Evolutionary conservation across 139 green algal species (phyloP), one percentile per base, ranked within the genome.

Genomic region (Microglena sp.): DNA sequence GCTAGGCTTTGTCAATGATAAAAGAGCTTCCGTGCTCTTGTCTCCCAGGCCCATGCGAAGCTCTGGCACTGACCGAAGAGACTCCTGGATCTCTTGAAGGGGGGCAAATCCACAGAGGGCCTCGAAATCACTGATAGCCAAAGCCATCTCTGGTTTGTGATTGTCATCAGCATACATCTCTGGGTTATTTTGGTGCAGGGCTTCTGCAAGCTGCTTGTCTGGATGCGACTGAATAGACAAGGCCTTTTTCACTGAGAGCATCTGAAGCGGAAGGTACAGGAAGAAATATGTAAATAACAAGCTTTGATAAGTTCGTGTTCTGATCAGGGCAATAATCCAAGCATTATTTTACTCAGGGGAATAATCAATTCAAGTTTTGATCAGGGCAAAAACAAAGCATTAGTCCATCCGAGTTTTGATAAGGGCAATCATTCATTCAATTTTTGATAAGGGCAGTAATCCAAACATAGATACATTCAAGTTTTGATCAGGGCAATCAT

Each of bases 121-220:
- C 71, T 95, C 82, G 75, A 97, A 97, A 24, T 82, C 75, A 31
- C 75, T 82, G 26, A 99, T 60, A 2, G 94, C 94, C 34, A 99
- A 72, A 11, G 92, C 87, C 90, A 99, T 98, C 77, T 99, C 94
- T 21, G 94, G 94, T 76, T 99, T 99, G 81, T 99, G 93, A 77
- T 99, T 99, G 73, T 69, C 78, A 61, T 99, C 94, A 55, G 94
- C 92, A 79, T 98, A 98, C 7, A 91, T 46, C 79, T 94, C 73
- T 7, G 34, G 3, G 11, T 50, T 11, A 24, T 11, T 50, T 11
- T 50, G 40, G 70, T 98, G 90, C 22, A 99, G 81, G 29, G 64
- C 64, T 75, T 95, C 84, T 24, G 93, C 94, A 15, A 98, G 80
- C 40, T 69, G 53, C 81, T 98, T 98, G 82, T 99, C 91, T 4